These are phyloP conservation scores for Lojkania enalia DNA, from an alignment of 2,329 filamentous ascomycete species.

Conservation along the genomic window DNA sequence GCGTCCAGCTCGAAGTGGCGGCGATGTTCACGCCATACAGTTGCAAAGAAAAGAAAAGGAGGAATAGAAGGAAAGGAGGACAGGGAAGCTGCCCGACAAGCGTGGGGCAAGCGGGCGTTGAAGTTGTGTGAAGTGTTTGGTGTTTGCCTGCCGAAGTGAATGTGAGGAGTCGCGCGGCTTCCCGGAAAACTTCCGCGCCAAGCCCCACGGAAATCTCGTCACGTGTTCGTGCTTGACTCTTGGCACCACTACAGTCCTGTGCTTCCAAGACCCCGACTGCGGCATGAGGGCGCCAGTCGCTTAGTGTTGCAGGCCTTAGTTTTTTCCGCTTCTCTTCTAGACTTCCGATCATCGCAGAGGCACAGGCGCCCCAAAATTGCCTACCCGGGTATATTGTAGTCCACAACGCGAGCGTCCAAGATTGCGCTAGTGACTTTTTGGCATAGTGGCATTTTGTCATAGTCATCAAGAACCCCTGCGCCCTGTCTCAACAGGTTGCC, in stretches of 20 bases:
- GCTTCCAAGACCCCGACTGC: too few species aligned
- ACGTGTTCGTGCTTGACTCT: neutral
- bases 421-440: too few species aligned
- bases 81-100: neutral
- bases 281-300: too few species aligned
- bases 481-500: conserved; percentile 2
- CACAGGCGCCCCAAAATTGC: too few species aligned
- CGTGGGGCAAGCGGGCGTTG: conserved; percentile 5
- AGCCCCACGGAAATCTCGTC: neutral
- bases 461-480: conserved; percentile 20
- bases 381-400: too few species aligned
- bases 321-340: too few species aligned
- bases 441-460: conserved; percentile 22
- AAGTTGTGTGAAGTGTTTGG: conserved; percentile 4
- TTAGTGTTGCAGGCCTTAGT: too few species aligned
- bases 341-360: too few species aligned
- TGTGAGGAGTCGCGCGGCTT: conserved; percentile 23
- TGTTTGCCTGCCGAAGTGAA: conserved; percentile 11
- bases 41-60: neutral
- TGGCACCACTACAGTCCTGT: too few species aligned
- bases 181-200: conserved; percentile 15
- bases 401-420: too few species aligned
- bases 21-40: conserved; percentile 29
- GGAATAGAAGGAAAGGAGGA: neutral
- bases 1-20: conserved; percentile 12